These are phyloP conservation scores for Chrysanthemum seticuspe DNA, from an alignment of 129 eudicot genomes.

Conservation along the genomic window DNA sequence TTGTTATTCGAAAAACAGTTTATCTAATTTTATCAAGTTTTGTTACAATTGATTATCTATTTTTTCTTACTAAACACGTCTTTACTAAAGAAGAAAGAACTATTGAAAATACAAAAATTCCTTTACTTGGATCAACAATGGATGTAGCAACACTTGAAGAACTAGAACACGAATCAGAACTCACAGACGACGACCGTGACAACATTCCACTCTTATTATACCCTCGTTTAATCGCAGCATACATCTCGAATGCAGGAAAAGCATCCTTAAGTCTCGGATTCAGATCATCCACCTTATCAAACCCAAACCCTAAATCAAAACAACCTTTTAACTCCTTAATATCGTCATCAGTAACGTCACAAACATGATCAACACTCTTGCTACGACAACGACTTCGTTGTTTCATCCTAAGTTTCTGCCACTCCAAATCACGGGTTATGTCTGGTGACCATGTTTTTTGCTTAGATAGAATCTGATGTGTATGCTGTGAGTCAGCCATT, in stretches of 20 bases:
- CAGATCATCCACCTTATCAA: conserved; percentile 42
- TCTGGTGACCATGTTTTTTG: conserved; percentile 64
- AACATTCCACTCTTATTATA: conserved; percentile 25
- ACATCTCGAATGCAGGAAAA: conserved; percentile 73
- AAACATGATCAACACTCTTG: conserved; percentile 32
- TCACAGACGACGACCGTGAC: conserved; percentile 47
- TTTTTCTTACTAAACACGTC: too few species aligned
- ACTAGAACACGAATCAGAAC: conserved; percentile 34
- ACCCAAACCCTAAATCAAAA: conserved; percentile 71
- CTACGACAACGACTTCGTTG: conserved; percentile 29
- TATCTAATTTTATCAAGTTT: too few species aligned
- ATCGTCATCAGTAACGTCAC: conserved; percentile 47
- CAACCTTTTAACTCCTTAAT: conserved; percentile 76
- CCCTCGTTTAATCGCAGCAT: conserved; percentile 54
- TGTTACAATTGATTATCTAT: too few species aligned
- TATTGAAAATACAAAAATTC: neutral
- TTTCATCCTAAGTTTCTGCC: conserved; percentile 48
- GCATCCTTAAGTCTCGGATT: conserved; percentile 55
- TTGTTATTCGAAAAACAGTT: too few species aligned
- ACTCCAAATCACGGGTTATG: conserved; percentile 51
- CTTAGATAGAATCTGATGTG: conserved; percentile 30
- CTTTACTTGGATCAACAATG: conserved; percentile 52
- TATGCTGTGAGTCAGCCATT: conserved; percentile 34
- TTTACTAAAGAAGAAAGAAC: too few species aligned
- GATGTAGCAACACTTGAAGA: conserved; percentile 13